Base-by-base conservation (phyloP, 73 alveolate species). In the Paramecium tetraurelia region DNA sequence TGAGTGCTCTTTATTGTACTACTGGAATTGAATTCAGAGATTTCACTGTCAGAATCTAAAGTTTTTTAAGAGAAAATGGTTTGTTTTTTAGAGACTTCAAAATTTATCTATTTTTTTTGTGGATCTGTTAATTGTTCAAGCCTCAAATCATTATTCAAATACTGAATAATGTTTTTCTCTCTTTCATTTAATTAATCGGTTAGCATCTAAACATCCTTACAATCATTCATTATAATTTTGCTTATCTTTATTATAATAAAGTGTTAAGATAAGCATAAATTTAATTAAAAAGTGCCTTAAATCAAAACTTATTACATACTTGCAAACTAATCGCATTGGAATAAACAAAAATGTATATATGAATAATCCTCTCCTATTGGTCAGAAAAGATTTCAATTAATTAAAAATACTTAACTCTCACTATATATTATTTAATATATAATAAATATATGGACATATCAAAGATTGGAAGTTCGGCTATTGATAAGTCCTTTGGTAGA, bases 401-500 rank as follows among this genome's bases (percentile, higher is more conserved):
- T 48, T 48, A 0, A 0, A 48, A 48, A 48, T 12, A 12, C 59
- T 48, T 48, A 14, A 1, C 9, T 14, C 27, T 48, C 59, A 48
- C 1, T 53, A 53, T 53, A 53, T 53, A 16, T n/a, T 53, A 53
- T 18, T 53, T 53, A 53, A 16, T n/a, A 53, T 53, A 18, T 22
- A 68, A 68, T 68, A 7, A 18, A 1, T 38, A 8, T 3, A 80
- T 80, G 90, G 90, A 80, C 31, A 80, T 80, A 43, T 80, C 90
- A 35, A 80, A 80, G 29, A 63, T 31, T 7, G 90, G 90, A 22
- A 44, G 76, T 31, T 80, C 43, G 6, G 75, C 63, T 20, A 48
- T 80, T 24, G 90, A 80, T 80, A 80, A 80, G 29, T 80, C 90
- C 14, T 80, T 80, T 80, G 90, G 90, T n/a, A 80, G 90, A 24